Percentiles rank a stretch among this genome's conserved stretches.
Evolutionary conservation across 202 grass and related monocot genomes (phyloP).

Genomic region (Carex sylvatica): DNA sequence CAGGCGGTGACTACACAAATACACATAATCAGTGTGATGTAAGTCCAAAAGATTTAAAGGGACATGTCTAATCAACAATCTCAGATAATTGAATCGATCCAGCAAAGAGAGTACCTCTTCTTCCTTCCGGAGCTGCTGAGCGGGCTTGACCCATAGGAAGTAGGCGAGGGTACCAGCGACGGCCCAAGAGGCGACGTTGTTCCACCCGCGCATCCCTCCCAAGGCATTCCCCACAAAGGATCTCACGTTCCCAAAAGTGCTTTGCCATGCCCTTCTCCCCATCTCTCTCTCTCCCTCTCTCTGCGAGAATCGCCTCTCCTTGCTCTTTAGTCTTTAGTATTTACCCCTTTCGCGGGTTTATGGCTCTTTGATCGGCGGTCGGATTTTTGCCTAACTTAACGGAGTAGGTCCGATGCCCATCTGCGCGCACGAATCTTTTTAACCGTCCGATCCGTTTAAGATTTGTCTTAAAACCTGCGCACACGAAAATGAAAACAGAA

Average conservation of each 20-base stretch:
- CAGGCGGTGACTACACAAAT: background rate
- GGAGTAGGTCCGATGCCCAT: too few relatives aligned
- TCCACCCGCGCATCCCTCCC: slow-evolving; percentile 83
- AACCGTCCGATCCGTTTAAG: too few relatives aligned
- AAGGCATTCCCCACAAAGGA: slow-evolving; percentile 83
- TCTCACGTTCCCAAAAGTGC: slow-evolving; percentile 60
- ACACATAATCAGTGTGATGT: background rate
- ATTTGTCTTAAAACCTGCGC: too few relatives aligned
- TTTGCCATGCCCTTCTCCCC: slow-evolving; percentile 49
- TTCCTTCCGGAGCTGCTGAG: slow-evolving; percentile 68
- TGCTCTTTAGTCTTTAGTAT: too few relatives aligned
- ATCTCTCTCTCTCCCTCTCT: slow-evolving; percentile 10
- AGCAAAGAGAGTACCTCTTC: slow-evolving; percentile 44
- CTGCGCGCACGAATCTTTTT: too few relatives aligned
- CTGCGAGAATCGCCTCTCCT: background rate
- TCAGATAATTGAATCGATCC: background rate
- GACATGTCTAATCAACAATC: background rate
- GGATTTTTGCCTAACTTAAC: background rate
- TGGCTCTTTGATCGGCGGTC: background rate
- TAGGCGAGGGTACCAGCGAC: slow-evolving; percentile 95
- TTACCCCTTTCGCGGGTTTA: background rate
- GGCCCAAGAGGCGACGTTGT: slow-evolving; percentile 81
- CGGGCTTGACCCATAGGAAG: slow-evolving; percentile 93
- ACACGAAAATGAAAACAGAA: too few relatives aligned
- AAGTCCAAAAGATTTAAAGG: background rate